A percentile compares a stretch with the other conserved stretches of the same genome.
These are phyloP conservation scores for Yamadazyma olivae DNA, from an alignment of 805 yeast species.

Conservation along the genomic window DNA sequence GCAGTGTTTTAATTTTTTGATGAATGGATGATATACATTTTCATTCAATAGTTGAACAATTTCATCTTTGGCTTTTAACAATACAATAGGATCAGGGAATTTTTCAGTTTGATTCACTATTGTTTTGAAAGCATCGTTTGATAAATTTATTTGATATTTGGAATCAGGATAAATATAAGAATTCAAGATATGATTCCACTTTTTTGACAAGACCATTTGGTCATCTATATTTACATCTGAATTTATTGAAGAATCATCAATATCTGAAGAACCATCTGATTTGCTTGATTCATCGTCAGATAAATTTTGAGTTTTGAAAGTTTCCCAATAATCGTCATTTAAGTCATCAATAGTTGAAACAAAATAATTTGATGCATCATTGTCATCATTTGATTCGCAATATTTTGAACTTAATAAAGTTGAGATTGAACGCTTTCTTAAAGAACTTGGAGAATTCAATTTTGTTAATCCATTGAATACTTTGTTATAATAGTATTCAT, in stretches of 20 bases:
- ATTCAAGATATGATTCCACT: constrained; percentile 36
- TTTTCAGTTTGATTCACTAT: constrained; percentile 16
- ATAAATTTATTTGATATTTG: constrained; percentile 48
- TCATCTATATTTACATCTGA: constrained; percentile 4
- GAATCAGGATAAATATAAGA: constrained; percentile 42
- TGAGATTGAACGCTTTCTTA: constrained; percentile 5
- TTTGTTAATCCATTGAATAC: constrained; percentile 6
- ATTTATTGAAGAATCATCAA: neutral
- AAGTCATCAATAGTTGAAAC: constrained; percentile 26
- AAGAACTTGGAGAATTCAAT: constrained; percentile 6
- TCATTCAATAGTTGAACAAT: constrained; percentile 31
- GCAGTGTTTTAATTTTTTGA: constrained; percentile 10
- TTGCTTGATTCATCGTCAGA: constrained; percentile 5
- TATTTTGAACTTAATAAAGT: constrained; percentile 11
- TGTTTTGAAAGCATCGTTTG: constrained; percentile 31
- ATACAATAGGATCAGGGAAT: constrained; percentile 25
- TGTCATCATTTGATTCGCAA: constrained; percentile 16
- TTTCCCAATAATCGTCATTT: constrained; percentile 18
- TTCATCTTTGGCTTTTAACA: constrained; percentile 28
- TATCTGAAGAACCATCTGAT: constrained; percentile 4
- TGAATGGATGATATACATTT: constrained; percentile 25
- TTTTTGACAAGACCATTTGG: constrained; percentile 14
- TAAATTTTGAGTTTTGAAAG: constrained; percentile 11
- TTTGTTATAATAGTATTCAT: constrained; percentile 41
- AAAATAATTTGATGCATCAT: constrained; percentile 20